These are phyloP conservation scores for Acacia pycnantha DNA, from an alignment of 331 rosid species.

Conservation along the genomic window DNA sequence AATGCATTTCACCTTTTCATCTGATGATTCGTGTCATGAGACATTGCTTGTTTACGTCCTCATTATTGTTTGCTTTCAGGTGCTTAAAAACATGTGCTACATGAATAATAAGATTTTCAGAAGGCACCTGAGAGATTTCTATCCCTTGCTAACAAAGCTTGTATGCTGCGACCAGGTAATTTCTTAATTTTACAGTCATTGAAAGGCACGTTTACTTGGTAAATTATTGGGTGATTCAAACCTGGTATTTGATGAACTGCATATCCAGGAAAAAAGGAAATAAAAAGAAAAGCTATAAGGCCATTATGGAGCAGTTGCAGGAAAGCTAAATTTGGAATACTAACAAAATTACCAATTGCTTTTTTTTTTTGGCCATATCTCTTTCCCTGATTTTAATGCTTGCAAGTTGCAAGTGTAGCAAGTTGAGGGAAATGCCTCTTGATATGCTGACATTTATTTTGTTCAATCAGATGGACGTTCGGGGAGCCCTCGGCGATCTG, in stretches of 20 bases:
- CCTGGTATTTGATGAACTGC: conserved; percentile 29
- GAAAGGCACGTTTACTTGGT: conserved; percentile 10
- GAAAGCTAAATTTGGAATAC: not conserved
- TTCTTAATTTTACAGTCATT: conserved; percentile 24
- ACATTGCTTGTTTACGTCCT: not conserved
- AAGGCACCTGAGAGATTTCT: conserved; percentile 88
- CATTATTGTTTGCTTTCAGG: conserved; percentile 49
- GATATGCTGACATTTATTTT: conserved; percentile 33
- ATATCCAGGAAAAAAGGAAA: not conserved
- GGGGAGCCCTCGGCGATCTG: conserved; percentile 94
- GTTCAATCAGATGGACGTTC: conserved; percentile 85
- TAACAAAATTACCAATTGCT: conserved; percentile 12
- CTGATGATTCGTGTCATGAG: not conserved
- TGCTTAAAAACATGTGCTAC: conserved; percentile 84
- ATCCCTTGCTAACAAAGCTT: conserved; percentile 92
- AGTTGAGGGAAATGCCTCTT: not conserved
- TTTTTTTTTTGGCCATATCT: not conserved
- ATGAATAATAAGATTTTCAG: conserved; percentile 88
- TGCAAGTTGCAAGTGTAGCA: not conserved
- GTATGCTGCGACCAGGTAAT: conserved; percentile 98
- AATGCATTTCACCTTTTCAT: not conserved
- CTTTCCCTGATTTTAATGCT: not conserved
- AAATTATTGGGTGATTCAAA: conserved; percentile 3
- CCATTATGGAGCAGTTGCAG: not conserved
- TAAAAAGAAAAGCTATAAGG: not conserved